Evolutionary conservation across 2,329 filamentous ascomycete species (phyloP), one percentile per base, ranked within the genome.

Genomic region (Clonostachys rhizophaga): DNA sequence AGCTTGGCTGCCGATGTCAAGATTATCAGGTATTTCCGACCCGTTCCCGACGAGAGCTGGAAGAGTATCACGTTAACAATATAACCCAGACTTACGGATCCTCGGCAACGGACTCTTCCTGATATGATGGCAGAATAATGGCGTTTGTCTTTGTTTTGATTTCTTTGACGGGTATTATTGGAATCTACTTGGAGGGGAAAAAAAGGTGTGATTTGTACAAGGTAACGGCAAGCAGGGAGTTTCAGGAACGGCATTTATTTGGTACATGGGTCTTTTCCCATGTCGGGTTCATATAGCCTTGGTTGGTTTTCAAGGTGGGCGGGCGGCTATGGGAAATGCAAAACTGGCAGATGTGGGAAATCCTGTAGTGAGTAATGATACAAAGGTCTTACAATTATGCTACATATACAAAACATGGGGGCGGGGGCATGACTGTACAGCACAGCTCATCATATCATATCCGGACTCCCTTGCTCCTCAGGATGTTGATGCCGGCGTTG

Each of bases 401-500:
- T 44, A 48, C 42, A 40, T 42, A 40, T 34, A 35, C 40, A 24
- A 30, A n/a, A 44, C 36, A 44, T 40, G 24, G 34, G 36, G 10
- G 40, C 14, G 20, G 14, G 16, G 20, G 18, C 16, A 42, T 42
- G 36, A 47, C 34, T 43, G 39, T 16, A 51, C 34, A 37, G 18
- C 24, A 12, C n/a, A 42, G 40, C 11, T 8, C 18, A n/a, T 30
- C 16, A 20, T 20, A 33, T 74, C 67, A 95, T 64, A 97, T 83
- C 61, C 86, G 84, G 53, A 91, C 72, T 1, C 92, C 92, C 71
- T 91, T 95, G 66, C 90, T 96, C 68, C 91, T 80, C 54, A 95
- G 70, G 45, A 95, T 76, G 60, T 96, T 96, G 47, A 96, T 67
- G 14, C 84, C 78, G 6, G 88, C 88, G 47, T 80, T 81, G 4